Percentiles rank a stretch among this genome's conserved stretches.
These are phyloP conservation scores for Luffa aegyptiaca DNA, from an alignment of 306 rosid species.

Conservation along the genomic window DNA sequence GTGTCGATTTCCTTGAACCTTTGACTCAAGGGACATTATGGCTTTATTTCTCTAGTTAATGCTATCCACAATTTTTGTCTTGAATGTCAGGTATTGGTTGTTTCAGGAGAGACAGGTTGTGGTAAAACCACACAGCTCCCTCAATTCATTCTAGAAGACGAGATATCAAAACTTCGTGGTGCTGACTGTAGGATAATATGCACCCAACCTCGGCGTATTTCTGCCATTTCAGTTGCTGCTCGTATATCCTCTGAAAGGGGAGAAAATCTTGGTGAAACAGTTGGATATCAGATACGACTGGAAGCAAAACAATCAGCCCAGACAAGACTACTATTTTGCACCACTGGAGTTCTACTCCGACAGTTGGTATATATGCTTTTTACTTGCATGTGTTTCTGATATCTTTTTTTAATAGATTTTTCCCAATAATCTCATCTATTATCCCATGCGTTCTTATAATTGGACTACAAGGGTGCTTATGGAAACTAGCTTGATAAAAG, in stretches of 20 bases:
- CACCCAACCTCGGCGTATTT: conserved; percentile 97
- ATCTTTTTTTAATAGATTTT: no score
- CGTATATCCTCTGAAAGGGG: conserved; percentile 90
- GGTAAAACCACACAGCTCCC: conserved; percentile 97
- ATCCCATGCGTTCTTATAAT: not conserved
- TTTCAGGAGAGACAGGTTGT: conserved; percentile 98
- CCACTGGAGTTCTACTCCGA: conserved; percentile 93
- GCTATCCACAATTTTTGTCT: conserved; percentile 16
- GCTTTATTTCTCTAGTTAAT: not conserved
- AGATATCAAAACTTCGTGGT: conserved; percentile 58
- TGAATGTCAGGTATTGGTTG: conserved; percentile 68
- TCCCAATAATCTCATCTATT: not conserved
- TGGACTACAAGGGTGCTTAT: not conserved
- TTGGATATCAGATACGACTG: conserved; percentile 94
- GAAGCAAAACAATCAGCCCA: conserved; percentile 73
- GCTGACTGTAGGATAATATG: conserved; percentile 76
- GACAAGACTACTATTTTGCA: conserved; percentile 83
- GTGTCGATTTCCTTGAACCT: not conserved
- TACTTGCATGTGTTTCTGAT: not conserved
- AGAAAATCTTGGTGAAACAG: conserved; percentile 76
- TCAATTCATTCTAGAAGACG: conserved; percentile 84
- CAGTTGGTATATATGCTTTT: conserved; percentile 48
- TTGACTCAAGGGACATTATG: not conserved
- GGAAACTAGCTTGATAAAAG: not conserved
- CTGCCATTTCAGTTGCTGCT: conserved; percentile 96